Evolutionary conservation across 768 basidiomycete species (phyloP).

Genomic region (Mycena belliarum): DNA sequence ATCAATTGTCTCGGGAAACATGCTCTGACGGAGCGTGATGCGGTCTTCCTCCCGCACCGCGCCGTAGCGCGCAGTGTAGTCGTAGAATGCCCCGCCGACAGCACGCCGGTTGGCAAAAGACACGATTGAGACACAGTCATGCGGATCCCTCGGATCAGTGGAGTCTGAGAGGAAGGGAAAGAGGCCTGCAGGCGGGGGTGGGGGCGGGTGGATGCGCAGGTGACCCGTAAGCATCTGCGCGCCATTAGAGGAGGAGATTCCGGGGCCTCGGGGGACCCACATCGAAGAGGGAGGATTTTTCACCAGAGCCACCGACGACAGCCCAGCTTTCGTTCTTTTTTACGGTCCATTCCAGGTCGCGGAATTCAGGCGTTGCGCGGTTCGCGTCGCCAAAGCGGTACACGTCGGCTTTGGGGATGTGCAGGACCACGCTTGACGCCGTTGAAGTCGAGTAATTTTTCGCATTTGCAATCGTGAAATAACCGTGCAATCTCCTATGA

Average conservation of each 20-base stretch:
- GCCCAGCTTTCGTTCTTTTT: constrained; percentile 73
- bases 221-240: constrained; percentile 68
- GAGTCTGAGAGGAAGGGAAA: constrained; percentile 67
- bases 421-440: not conserved
- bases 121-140: constrained; percentile 53
- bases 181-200: constrained; percentile 64
- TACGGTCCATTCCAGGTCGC: constrained; percentile 58
- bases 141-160: constrained; percentile 43
- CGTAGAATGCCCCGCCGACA: constrained; percentile 77
- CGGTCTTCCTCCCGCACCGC: constrained; percentile 84
- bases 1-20: constrained; percentile 55
- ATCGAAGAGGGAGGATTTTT: constrained; percentile 65
- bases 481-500: not conserved
- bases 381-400: constrained; percentile 62
- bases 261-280: constrained; percentile 36
- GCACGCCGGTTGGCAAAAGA: constrained; percentile 66
- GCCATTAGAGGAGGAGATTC: not conserved
- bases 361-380: constrained; percentile 48
- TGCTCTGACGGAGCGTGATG: constrained; percentile 70
- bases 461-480: not conserved
- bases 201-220: constrained; percentile 64
- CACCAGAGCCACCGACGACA: constrained; percentile 64
- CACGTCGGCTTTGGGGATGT: constrained; percentile 48
- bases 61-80: constrained; percentile 92
- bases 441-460: not conserved